phyloP scores from a whole-genome alignment of 2,329 filamentous ascomycete species.

The Apiospora arundinis region DNA sequence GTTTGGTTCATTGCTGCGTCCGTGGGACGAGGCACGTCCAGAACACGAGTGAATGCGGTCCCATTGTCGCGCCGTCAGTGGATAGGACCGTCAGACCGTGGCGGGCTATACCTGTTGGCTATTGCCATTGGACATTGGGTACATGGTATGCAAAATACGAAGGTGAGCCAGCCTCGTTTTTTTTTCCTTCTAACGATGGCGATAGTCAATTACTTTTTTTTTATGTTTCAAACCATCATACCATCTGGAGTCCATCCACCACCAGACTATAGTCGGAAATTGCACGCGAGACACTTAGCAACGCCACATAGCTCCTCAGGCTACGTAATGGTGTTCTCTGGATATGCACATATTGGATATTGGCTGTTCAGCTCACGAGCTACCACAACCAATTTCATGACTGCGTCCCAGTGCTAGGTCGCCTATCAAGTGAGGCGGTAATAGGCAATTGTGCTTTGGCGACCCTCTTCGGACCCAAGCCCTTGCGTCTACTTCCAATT shows the following conservation, averaged over 20 bases:
- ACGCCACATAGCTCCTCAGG: neutral
- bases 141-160: neutral
- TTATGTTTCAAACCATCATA: neutral
- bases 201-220: neutral
- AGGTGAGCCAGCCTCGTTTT: conserved; percentile 1
- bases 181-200: neutral
- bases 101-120: neutral
- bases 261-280: neutral
- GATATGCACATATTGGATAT: neutral
- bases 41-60: neutral
- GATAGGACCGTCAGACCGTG: neutral
- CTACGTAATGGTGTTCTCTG: neutral
- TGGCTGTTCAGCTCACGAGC: neutral
- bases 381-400: neutral
- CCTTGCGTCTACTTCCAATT: neutral
- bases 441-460: neutral
- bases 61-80: neutral
- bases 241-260: neutral
- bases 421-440: conserved; percentile 1
- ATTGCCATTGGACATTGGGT: neutral
- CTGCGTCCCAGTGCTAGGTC: neutral
- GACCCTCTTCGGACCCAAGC: neutral
- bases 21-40: conserved; percentile 1
- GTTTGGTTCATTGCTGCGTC: conserved; percentile 1
- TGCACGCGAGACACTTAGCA: neutral